Evolutionary conservation across 306 rosid species (phyloP).

Genomic region (Castanea sativa): DNA sequence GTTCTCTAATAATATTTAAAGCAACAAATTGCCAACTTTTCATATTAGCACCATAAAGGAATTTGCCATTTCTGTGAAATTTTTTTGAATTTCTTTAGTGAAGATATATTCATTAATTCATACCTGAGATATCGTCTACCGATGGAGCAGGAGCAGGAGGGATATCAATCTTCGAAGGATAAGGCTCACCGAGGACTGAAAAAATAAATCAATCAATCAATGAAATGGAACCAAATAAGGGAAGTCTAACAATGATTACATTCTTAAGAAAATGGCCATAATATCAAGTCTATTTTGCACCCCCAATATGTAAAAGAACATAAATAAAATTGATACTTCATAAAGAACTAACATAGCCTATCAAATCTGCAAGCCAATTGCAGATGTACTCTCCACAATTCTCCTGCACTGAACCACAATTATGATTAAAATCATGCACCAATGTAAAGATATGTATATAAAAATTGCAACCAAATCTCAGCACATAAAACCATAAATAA

Average conservation of each 20-base stretch:
- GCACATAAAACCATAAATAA: no score
- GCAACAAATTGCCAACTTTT: neutral
- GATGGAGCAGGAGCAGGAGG: slow-evolving; percentile 59
- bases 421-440: no score
- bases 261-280: neutral
- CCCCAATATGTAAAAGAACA: neutral
- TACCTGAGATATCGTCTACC: slow-evolving; percentile 52
- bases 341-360: neutral
- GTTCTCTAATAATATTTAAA: neutral
- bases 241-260: neutral
- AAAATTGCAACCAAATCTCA: no score
- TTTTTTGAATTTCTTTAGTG: neutral
- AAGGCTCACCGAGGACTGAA: slow-evolving; percentile 93
- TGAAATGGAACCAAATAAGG: neutral
- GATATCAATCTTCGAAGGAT: slow-evolving; percentile 52
- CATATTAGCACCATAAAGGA: neutral
- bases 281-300: neutral
- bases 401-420: no score
- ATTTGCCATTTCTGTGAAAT: neutral
- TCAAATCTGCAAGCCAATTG: neutral
- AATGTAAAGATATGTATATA: no score
- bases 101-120: slow-evolving; percentile 17
- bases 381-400: neutral
- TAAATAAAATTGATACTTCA: neutral
- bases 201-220: slow-evolving; percentile 12